Base-by-base conservation (phyloP, 805 yeast genomes). In the Starmerella potacharoeniae region DNA sequence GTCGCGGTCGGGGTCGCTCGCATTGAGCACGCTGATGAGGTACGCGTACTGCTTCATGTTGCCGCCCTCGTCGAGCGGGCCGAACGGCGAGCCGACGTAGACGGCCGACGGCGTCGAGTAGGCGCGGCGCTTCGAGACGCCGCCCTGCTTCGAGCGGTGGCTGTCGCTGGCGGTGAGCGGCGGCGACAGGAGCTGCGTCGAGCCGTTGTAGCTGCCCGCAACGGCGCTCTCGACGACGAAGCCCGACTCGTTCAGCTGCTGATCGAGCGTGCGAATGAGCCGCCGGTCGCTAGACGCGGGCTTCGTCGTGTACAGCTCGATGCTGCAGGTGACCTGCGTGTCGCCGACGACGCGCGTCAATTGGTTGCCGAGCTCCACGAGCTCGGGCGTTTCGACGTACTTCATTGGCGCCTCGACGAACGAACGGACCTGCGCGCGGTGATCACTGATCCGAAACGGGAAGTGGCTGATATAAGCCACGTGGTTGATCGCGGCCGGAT, bases 1-100 rank as follows among this genome's bases (percentile, higher is more conserved):
- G 66, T 93, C 98, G 65, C 93, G 96, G 68, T 93, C 98, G 0
- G 98, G 97, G 66, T 86, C 91, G 5, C 95, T 83, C 7, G 95
- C 86, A 68, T 93, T 93, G 52, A 93, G 75, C 37, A 90, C 89
- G 1, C 95, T 93, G 56, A 93, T 86, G 49, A 93, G 73, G 66
- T 90, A 86, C 0, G 96, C 93, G 73, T 91, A 93, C 1, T 90
- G 82, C 68, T 88, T 84, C 60, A 96, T 78, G 46, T 95, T 84
- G 1, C 93, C 81, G n/a, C 84, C 80, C 62, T 83, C 84, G 64
- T 84, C 85, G 36, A 93, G 75, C 0, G 97, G 95, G 0, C 98
- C 98, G 71, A 93, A 93, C 0, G 97, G 97, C 4, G 75, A 71
- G 9, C 55, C 58, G 6, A 47, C 22, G 66, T 51, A 13, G 68